Evolutionary conservation across 73 alveolate genomes (phyloP).

Genomic region (Tetrahymena elliotti): DNA sequence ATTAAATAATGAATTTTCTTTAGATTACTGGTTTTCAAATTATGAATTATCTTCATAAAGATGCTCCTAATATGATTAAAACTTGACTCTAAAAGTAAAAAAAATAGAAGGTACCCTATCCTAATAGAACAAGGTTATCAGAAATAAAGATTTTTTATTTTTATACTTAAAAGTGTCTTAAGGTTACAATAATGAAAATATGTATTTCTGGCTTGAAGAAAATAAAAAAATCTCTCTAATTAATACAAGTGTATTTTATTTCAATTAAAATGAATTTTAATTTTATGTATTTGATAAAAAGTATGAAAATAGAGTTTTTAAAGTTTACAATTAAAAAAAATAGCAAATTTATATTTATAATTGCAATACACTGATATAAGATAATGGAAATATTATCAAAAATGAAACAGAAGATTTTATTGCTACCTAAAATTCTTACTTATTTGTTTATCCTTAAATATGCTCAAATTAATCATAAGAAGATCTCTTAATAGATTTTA

Average conservation of each 20-base stretch:
- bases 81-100: no score
- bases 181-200: neutral
- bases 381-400: no score
- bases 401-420: neutral
- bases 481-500: neutral
- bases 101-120: neutral
- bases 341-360: no score
- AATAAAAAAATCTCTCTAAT: no score
- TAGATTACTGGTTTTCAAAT: neutral
- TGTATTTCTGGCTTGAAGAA: neutral
- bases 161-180: neutral
- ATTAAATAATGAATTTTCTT: no score
- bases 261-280: no score
- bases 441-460: neutral
- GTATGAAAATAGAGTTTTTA: no score
- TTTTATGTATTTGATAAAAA: no score
- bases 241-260: no score
- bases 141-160: no score
- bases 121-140: neutral
- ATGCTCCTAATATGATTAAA: neutral
- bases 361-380: no score
- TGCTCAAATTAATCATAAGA: neutral
- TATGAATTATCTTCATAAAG: neutral
- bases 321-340: no score
- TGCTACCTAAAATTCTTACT: neutral